Base-by-base conservation (phyloP, 495 filamentous ascomycete genomes). In the Neurospora tetrasperma region DNA sequence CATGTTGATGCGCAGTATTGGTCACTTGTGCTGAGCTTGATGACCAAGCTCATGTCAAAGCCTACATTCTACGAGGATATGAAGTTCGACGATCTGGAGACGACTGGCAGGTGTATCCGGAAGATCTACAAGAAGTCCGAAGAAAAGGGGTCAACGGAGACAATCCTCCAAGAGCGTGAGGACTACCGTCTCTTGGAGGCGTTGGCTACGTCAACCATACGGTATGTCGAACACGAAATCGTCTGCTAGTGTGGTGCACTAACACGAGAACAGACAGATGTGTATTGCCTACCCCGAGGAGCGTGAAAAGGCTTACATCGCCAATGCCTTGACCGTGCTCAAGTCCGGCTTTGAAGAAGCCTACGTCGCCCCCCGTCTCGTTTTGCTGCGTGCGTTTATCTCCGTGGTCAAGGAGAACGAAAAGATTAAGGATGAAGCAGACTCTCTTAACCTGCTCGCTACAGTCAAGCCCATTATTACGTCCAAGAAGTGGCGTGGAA, bases 21-120 rank as follows among this genome's bases (percentile, higher is more conserved):
- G 80, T 74, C 69, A 20, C 71, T 76, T 14, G 76, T 84, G 35
- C 75, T 88, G n/a, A 80, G 80, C 41, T 72, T 88, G 71, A 81
- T 85, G 75, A 72, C 80, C n/a, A 85, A 82, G 76, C 74, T 86
- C 16, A 85, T 86, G 83, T 74, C 78, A 8, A 79, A 78, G 68
- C 84, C 86, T 10, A 86, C 83, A 3, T 84, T 85, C 72, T 86
- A 87, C 71, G 82, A 84, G 76, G 76, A 70, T 11, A 82, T 81
- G 80, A 72, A 54, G 9, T 80, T 80, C 70, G 72, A 70, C 0
- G 71, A 81, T 11, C n/a, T 81, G 43, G 75, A 76, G 5, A 70
- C 69, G 11, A 73, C 79, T 48, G 79, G 77, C 20, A 71, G 70
- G 46, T 76, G 74, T 54, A 42, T 78, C 3, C 39, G 70, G 14